Conservation (phyloP, 2,329 filamentous ascomycete genomes). For the Knoxdaviesia proteae region DNA sequence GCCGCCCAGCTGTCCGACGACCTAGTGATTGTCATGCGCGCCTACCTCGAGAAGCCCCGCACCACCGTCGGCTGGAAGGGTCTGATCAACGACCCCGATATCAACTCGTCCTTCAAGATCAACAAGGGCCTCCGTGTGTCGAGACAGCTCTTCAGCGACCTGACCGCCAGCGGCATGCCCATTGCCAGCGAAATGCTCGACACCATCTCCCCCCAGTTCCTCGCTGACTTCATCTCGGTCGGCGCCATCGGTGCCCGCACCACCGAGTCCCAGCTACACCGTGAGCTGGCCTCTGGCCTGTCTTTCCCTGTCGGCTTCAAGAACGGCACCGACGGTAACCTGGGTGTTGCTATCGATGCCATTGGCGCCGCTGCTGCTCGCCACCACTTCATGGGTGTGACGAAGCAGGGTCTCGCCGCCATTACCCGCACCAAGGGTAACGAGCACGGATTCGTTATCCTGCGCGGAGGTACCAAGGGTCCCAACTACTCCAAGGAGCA, state of each 20-base stretch:
- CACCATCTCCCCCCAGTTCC: slow-evolving; percentile 94
- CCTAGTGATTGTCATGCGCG: slow-evolving; percentile 87
- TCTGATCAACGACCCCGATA: slow-evolving; percentile 95
- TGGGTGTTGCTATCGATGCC: slow-evolving; percentile 84
- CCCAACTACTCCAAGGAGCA: slow-evolving; percentile 84
- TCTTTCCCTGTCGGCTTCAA: slow-evolving; percentile 99
- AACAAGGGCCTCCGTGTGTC: slow-evolving; percentile 92
- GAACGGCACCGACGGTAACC: slow-evolving; percentile 88
- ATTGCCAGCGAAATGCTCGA: slow-evolving; percentile 98
- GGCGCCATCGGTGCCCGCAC: slow-evolving; percentile 91
- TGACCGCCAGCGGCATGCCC: slow-evolving; percentile 74
- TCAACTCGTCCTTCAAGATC: slow-evolving; percentile 93
- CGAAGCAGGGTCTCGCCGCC: slow-evolving; percentile 87
- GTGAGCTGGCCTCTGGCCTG: slow-evolving; percentile 82
- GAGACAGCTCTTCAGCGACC: slow-evolving; percentile 80
- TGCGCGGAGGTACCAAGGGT: slow-evolving; percentile 76
- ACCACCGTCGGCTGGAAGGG: slow-evolving; percentile 99
- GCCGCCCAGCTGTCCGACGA: slow-evolving; percentile 65
- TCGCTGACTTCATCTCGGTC: slow-evolving; percentile 85
- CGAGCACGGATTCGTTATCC: slow-evolving; percentile 91
- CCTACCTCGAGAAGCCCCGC: slow-evolving; percentile 95
- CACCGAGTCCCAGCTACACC: slow-evolving; percentile 89
- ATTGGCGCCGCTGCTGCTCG: slow-evolving; percentile 70
- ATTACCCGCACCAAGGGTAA: slow-evolving; percentile 89
- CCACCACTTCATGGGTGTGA: slow-evolving; percentile 97